Evolutionary conservation across 2,329 filamentous ascomycete genomes (phyloP).

Genomic region (Phyllosticta citribraziliensis): DNA sequence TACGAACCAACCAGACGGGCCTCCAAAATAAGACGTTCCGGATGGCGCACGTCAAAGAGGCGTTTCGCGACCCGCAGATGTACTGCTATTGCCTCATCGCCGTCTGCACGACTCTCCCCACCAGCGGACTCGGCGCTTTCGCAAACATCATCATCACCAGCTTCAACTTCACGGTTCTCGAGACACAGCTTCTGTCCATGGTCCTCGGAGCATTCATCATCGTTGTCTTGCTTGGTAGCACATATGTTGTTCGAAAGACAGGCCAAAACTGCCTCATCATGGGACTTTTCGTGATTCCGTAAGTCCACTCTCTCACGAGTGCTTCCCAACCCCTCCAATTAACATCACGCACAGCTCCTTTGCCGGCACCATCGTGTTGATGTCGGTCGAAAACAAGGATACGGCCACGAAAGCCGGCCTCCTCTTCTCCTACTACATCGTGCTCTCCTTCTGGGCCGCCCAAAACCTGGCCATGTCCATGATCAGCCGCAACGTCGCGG

Average conservation of each 20-base stretch:
- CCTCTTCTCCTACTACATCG: conserved; percentile 66
- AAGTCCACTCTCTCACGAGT: conserved; percentile 22
- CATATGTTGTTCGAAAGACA: conserved; percentile 58
- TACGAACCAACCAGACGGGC: conserved; percentile 34
- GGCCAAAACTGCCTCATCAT: conserved; percentile 61
- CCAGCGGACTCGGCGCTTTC: conserved; percentile 62
- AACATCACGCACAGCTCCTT: conserved; percentile 38
- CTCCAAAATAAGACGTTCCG: conserved; percentile 38
- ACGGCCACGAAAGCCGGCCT: conserved; percentile 54
- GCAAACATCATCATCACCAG: conserved; percentile 62
- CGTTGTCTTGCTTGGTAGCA: conserved; percentile 54
- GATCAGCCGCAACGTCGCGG: conserved; percentile 59
- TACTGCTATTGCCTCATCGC: conserved; percentile 57
- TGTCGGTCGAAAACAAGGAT: conserved; percentile 53
- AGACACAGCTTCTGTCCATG: conserved; percentile 68
- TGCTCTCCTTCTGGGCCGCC: conserved; percentile 67
- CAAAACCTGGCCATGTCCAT: conserved; percentile 58
- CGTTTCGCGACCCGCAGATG: conserved; percentile 32
- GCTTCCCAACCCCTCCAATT: background rate
- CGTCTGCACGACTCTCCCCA: conserved; percentile 64
- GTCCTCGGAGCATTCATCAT: conserved; percentile 67
- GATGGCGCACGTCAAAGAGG: conserved; percentile 46
- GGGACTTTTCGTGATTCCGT: conserved; percentile 53
- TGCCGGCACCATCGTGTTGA: conserved; percentile 60
- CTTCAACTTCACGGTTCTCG: conserved; percentile 54